Evolutionary conservation across 1,284 basidiomycete species (phyloP).

Genomic region (Phellopilus nigrolimitatus): DNA sequence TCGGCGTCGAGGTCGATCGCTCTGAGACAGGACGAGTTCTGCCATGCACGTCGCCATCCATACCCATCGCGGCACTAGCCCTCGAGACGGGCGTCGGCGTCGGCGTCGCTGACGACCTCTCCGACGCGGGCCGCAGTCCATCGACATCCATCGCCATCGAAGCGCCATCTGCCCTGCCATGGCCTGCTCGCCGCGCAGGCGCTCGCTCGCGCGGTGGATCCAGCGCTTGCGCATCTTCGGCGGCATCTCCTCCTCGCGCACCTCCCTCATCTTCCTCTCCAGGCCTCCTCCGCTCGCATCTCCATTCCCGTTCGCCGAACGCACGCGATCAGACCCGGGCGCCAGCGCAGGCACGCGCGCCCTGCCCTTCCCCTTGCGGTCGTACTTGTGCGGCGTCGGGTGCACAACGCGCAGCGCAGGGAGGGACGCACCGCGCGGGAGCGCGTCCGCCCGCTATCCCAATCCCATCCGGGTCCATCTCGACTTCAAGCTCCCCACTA

Average conservation of each 20-base stretch:
- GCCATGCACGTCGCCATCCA: too few species aligned
- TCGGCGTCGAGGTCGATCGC: not conserved
- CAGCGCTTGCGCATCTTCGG: constrained; percentile 61
- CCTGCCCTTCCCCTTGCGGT: not conserved
- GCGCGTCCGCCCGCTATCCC: not conserved
- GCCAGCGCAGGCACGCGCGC: not conserved
- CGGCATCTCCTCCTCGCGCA: constrained; percentile 45
- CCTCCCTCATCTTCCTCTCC: constrained; percentile 22
- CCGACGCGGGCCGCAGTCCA: not conserved
- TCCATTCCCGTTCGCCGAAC: constrained; percentile 9
- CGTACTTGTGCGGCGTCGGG: not conserved
- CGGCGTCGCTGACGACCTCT: not conserved
- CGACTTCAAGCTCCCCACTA: not conserved
- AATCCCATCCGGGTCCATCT: not conserved
- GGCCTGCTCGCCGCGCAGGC: constrained; percentile 5
- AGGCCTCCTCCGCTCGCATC: constrained; percentile 12
- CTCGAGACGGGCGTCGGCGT: not conserved
- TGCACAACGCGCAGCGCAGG: not conserved
- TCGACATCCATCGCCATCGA: constrained; percentile 30
- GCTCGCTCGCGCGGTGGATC: constrained; percentile 33
- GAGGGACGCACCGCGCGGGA: not conserved
- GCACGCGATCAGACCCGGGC: not conserved
- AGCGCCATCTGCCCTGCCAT: constrained; percentile 19
- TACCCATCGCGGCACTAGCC: not conserved
- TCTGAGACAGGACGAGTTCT: not conserved